Base-by-base conservation (phyloP, 495 filamentous ascomycete genomes). In the Hypoxylon fragiforme region DNA sequence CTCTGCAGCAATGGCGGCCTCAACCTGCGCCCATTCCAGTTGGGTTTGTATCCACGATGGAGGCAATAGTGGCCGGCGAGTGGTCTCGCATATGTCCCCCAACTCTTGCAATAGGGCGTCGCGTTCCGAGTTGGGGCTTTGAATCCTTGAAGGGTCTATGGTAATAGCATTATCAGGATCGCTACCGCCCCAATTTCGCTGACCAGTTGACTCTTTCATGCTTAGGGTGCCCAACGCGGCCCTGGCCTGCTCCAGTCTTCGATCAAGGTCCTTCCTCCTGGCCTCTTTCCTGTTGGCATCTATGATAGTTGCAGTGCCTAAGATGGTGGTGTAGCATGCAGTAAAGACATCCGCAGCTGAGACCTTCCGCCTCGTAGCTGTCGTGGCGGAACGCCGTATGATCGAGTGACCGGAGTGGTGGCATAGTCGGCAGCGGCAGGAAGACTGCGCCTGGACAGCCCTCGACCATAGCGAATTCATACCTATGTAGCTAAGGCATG, bases 391-490 rank as follows among this genome's bases (percentile, higher is more conserved):
- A 57, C 77, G 72, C 51, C 83, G 79, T 42, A 77, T 67, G 32
- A 85, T 54, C 22, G 75, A 74, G 44, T 76, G 75, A 42, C 79
- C 70, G 19, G 73, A 72, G 45, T 81, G 81, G 30, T 83, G 51
- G 68, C 86, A 88, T 48, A 83, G 73, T 47, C 81, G 77, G 70
- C 84, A 89, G 57, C 76, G 78, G 73, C 86, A 88, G 47, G 81
- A 51, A 47, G 55, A 78, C 70, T 80, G 80, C 58, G 72, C 73
- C 73, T 78, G 79, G 63, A 77, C 81, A 72, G 81, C 78, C 68
- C 85, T 85, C 71, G 84, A 87, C 83, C 84, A 88, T 54, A 89
- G 63, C 48, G 77, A 77, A 67, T 85, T 83, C 88, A 92, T 91
- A 53, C n/a, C n/a, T n/a, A n/a, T n/a, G n/a, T n/a, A n/a, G 50